These are phyloP conservation scores for Pseudocercospora eumusae DNA, from an alignment of 2,329 filamentous ascomycete species.

Conservation along the genomic window DNA sequence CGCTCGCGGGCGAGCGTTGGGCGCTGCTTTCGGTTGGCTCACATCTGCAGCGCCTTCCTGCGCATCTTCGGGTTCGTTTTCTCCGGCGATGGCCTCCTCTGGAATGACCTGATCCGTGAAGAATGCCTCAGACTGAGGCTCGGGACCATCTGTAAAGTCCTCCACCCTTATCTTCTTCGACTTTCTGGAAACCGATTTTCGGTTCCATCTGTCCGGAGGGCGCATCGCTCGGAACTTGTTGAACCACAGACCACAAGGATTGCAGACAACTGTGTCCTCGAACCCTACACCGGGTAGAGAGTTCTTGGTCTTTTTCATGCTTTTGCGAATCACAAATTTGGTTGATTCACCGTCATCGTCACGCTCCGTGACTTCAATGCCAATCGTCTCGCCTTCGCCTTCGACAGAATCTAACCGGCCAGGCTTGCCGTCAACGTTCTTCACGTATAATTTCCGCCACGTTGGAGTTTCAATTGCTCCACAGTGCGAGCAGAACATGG, in stretches of 20 bases:
- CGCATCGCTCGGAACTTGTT: conserved; percentile 83
- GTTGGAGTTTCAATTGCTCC: conserved; percentile 94
- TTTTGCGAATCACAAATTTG: conserved; percentile 76
- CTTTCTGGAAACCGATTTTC: conserved; percentile 31
- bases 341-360: conserved; percentile 64
- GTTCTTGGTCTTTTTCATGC: conserved; percentile 60
- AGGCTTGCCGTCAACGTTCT: conserved; percentile 69
- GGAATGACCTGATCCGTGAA: conserved; percentile 35
- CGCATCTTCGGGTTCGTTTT: conserved; percentile 18
- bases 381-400: conserved; percentile 71
- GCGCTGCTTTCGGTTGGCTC: conserved; percentile 10
- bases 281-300: conserved; percentile 51
- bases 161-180: conserved; percentile 34
- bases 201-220: conserved; percentile 78
- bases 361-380: conserved; percentile 67
- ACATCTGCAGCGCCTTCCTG: not conserved
- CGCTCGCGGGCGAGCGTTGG: conserved; percentile 41
- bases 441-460: conserved; percentile 91
- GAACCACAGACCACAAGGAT: conserved; percentile 95
- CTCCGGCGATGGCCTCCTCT: conserved; percentile 27
- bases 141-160: conserved; percentile 34
- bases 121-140: conserved; percentile 39
- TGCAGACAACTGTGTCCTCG: conserved; percentile 78
- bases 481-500: conserved; percentile 87
- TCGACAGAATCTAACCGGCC: conserved; percentile 70